A percentile compares a stretch with the other conserved stretches of the same genome.
These are phyloP conservation scores for Cladosporium sp. DNA, from an alignment of 2,329 filamentous ascomycete species.

Conservation along the genomic window DNA sequence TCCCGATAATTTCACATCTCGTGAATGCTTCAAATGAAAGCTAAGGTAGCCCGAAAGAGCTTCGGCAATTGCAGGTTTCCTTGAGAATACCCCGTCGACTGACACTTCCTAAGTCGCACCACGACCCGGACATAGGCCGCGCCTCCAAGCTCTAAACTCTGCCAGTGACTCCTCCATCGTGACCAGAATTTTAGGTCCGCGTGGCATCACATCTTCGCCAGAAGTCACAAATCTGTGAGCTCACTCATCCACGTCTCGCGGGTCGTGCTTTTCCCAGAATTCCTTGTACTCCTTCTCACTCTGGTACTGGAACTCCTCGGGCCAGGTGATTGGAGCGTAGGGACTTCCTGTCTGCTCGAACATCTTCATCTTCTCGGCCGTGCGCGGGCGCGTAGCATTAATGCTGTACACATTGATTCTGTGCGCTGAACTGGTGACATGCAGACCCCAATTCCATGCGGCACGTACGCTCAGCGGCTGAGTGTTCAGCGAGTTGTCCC, in stretches of 20 bases:
- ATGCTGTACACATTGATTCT: slow-evolving; percentile 43
- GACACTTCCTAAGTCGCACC: neutral
- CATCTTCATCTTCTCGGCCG: slow-evolving; percentile 35
- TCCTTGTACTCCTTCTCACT: slow-evolving; percentile 37
- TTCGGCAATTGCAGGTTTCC: neutral
- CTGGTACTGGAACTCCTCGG: slow-evolving; percentile 37
- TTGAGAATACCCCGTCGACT: neutral
- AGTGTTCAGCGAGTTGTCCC: slow-evolving; percentile 65
- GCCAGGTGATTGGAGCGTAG: slow-evolving; percentile 39
- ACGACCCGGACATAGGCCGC: neutral
- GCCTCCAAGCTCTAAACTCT: neutral
- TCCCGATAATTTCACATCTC: neutral
- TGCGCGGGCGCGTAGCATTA: slow-evolving; percentile 37
- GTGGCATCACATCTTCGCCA: neutral
- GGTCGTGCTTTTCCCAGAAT: slow-evolving; percentile 38
- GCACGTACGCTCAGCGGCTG: slow-evolving; percentile 59
- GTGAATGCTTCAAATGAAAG: neutral
- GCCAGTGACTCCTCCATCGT: neutral
- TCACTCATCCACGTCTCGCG: slow-evolving; percentile 27
- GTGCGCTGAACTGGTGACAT: slow-evolving; percentile 44
- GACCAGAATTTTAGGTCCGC: neutral
- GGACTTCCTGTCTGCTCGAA: slow-evolving; percentile 38
- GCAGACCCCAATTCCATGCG: slow-evolving; percentile 53
- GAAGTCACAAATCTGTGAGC: neutral
- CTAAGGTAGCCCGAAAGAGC: neutral